phyloP scores from a whole-genome alignment of 306 rosid genomes.

The Cucurbita pepo region DNA sequence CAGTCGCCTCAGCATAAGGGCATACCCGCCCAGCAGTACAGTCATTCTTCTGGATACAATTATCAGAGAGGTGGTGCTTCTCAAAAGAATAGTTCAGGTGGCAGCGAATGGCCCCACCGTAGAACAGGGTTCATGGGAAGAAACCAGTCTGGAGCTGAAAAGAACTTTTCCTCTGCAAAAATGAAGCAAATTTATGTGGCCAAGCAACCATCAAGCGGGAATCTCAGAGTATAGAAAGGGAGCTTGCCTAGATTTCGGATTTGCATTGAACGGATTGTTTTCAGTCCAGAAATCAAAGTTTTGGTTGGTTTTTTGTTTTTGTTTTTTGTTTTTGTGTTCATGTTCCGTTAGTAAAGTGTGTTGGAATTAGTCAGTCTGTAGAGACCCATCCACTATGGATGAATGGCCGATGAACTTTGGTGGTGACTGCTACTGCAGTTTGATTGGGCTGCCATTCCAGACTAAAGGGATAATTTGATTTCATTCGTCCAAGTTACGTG shows the following conservation, averaged over 20 bases:
- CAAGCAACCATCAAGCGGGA: slow-evolving; percentile 53
- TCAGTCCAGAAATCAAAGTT: slow-evolving; percentile 2
- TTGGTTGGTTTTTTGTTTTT: neutral
- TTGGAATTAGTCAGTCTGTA: neutral
- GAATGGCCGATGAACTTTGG: neutral
- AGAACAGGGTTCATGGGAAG: slow-evolving; percentile 68
- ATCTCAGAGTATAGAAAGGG: slow-evolving; percentile 14
- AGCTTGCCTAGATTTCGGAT: slow-evolving; percentile 2
- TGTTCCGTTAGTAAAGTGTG: neutral
- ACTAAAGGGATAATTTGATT: neutral
- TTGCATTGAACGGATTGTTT: neutral
- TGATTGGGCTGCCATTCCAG: slow-evolving; percentile 1
- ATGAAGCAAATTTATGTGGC: slow-evolving; percentile 88
- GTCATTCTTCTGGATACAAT: slow-evolving; percentile 47
- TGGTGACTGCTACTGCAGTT: neutral
- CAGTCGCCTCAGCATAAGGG: slow-evolving; percentile 34
- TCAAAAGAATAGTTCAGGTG: slow-evolving; percentile 55
- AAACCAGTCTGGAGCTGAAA: slow-evolving; percentile 59
- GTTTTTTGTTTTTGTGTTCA: neutral
- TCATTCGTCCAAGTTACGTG: neutral
- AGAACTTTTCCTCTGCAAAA: slow-evolving; percentile 48
- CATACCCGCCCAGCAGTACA: slow-evolving; percentile 39
- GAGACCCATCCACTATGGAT: neutral
- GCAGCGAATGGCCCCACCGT: slow-evolving; percentile 65
- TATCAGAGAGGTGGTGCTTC: slow-evolving; percentile 54